Base-by-base conservation (phyloP, 2,329 filamentous ascomycete genomes). In the Ophiostoma sp. region DNA sequence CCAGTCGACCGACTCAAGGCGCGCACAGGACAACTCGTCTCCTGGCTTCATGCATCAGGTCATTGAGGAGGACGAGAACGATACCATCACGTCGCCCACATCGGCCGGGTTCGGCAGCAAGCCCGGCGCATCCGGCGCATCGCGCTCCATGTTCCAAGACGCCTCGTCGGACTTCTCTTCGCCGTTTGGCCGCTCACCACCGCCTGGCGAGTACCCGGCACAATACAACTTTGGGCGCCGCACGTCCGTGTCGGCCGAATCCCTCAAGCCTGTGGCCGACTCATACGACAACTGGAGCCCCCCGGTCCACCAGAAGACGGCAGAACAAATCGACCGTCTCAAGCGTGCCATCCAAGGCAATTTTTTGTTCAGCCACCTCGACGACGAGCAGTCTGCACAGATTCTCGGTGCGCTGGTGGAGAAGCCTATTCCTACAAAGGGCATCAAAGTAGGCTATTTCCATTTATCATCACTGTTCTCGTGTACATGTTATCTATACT, bases 221-320 rank as follows among this genome's bases (percentile, higher is more conserved):
- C 93, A 98, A 78, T 98, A 97, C 81, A 96, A 96, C 78, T 89
- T 97, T 79, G 91, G 87, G 74, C 90, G 95, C 72, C 91, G 95
- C 74, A 97, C 93, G 52, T 98, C 95, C 3, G 95, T 99, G 67
- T 98, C 95, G 55, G 95, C 95, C 66, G 95, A 99, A 80, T 97
- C 94, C 1, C 84, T 98, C 75, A 96, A 97, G 78, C 95, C 95
- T 18, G 91, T 89, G 65, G 88, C 90, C 44, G 89, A 93, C 70
- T 87, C 87, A 69, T 89, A 92, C 74, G 92, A 95, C 77, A 95
- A 92, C 78, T 99, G 94, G 93, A 85, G 88, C 42, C 92, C 95
- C 8, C 95, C 95, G 2, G 86, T 86, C 74, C 92, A 95, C 77
- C 85, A 88, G 72, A 99, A 99, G 82, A 87, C 90, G 0, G 76